Evolutionary conservation across 2,329 filamentous ascomycete species (phyloP), one percentile per base, ranked within the genome.

Genomic region (Diaporthe sp.): DNA sequence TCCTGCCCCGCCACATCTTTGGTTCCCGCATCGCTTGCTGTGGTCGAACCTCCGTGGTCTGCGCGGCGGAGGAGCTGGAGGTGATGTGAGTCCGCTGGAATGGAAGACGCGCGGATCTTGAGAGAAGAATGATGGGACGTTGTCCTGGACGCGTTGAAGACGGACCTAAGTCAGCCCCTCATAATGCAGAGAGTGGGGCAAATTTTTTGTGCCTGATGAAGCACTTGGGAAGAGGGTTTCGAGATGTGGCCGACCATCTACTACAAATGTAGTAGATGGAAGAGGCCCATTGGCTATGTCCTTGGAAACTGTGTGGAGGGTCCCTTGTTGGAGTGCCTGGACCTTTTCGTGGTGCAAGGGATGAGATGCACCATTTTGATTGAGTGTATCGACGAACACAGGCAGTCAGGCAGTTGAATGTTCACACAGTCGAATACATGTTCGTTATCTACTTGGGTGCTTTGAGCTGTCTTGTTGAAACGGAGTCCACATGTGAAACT

Each of bases 141-240:
- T 25, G 70, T 69, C 70, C 47, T 71, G 25, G 53, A 42, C 42
- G 55, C 44, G 70, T 74, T 63, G 73, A 70, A 71, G 70, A 74
- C 72, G 27, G 15, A 61, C n/a, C 27, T 27, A 59, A 63, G 56
- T 61, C 61, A 56, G 73, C 73, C 73, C 73, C 59, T 74, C 73
- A 63, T 70, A 74, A 74, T 50, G 73, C 73, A 56, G 73, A 74
- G 73, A 69, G 73, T 74, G 70, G 73, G 73, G 73, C 73, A 72
- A 66, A 37, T 2, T 13, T 35, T 19, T 19, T 51, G 30, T 35
- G 61, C 63, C 63, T 66, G 44, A 66, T 35, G 63, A 66, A 66
- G 63, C 63, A 51, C 63, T 12, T 66, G 63, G 63, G 44, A 66
- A 51, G n/a, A 66, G 63, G 22, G 22, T 37, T n/a, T 37, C 39